Percentiles rank a stretch among this genome's conserved stretches.
These are phyloP conservation scores for Calonectria naviculata DNA, from an alignment of 2,329 filamentous ascomycete genomes.

Conservation along the genomic window DNA sequence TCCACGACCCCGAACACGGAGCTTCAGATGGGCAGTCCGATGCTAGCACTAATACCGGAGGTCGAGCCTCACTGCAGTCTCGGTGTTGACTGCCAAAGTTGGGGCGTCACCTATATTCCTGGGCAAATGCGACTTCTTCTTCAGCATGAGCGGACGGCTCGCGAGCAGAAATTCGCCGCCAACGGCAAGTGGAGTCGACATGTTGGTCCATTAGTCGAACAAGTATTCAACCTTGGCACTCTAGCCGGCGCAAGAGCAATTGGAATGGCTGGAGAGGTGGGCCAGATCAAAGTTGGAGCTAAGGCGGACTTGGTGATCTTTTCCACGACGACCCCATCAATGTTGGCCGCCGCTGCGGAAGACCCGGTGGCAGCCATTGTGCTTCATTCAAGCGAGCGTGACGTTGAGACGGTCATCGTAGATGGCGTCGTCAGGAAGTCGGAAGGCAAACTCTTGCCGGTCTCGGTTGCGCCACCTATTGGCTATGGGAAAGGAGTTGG, in stretches of 20 bases:
- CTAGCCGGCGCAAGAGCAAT: background rate
- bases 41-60: background rate
- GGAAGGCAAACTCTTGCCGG: background rate
- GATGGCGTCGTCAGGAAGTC: background rate
- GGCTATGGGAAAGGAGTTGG: background rate
- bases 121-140: background rate
- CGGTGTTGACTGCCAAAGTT: background rate
- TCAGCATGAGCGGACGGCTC: background rate
- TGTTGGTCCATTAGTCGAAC: background rate
- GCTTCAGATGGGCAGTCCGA: background rate
- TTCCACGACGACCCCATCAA: background rate
- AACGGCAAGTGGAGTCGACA: background rate
- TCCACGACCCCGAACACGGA: background rate
- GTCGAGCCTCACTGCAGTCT: background rate
- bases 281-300: background rate
- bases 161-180: background rate
- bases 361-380: background rate
- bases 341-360: background rate
- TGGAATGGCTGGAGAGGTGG: background rate
- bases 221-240: background rate
- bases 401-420: background rate
- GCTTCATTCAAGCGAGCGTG: background rate
- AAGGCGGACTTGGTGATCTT: background rate
- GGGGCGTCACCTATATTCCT: background rate
- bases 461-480: background rate